phyloP scores from a whole-genome alignment of 2,329 filamentous ascomycete genomes.

The Thielaviopsis musarum region DNA sequence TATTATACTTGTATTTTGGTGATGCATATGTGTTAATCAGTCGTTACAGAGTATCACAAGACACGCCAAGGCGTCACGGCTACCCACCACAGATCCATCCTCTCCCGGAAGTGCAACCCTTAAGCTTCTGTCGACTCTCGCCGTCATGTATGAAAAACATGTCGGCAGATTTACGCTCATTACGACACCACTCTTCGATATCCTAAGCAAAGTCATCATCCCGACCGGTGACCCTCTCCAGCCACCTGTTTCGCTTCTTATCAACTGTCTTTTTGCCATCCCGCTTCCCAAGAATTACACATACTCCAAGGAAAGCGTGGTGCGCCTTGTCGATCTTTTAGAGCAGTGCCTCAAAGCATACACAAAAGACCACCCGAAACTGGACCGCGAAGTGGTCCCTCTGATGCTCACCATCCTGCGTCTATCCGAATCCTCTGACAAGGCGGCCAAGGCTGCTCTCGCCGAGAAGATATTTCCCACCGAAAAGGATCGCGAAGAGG shows the following conservation, averaged over 20 bases:
- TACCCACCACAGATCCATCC: slow-evolving; percentile 13
- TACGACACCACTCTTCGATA: slow-evolving; percentile 12
- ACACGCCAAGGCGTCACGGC: slow-evolving; percentile 11
- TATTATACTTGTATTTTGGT: neutral
- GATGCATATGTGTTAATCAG: neutral
- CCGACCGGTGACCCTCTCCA: slow-evolving; percentile 13
- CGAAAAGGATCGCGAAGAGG: slow-evolving; percentile 55
- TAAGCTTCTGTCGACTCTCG: slow-evolving; percentile 14
- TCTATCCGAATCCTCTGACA: slow-evolving; percentile 11
- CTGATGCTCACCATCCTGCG: slow-evolving; percentile 11
- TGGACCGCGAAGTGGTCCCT: slow-evolving; percentile 8
- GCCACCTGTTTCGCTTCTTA: slow-evolving; percentile 14
- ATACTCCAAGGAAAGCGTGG: slow-evolving; percentile 10
- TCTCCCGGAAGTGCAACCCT: slow-evolving; percentile 13
- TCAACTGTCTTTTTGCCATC: slow-evolving; percentile 14
- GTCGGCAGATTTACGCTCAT: slow-evolving; percentile 13
- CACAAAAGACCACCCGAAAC: slow-evolving; percentile 7
- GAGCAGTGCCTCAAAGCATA: slow-evolving; percentile 5
- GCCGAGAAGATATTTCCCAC: slow-evolving; percentile 56
- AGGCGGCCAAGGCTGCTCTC: slow-evolving; percentile 36
- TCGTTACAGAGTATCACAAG: slow-evolving; percentile 11
- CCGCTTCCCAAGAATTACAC: slow-evolving; percentile 12
- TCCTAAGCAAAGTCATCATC: slow-evolving; percentile 12
- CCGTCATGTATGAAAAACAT: slow-evolving; percentile 13
- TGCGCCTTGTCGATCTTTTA: slow-evolving; percentile 2